A percentile compares a stretch with the other conserved stretches of the same genome.
Conservation (phyloP, 2,329 filamentous ascomycete species). For the Aureobasidium subglaciale region DNA sequence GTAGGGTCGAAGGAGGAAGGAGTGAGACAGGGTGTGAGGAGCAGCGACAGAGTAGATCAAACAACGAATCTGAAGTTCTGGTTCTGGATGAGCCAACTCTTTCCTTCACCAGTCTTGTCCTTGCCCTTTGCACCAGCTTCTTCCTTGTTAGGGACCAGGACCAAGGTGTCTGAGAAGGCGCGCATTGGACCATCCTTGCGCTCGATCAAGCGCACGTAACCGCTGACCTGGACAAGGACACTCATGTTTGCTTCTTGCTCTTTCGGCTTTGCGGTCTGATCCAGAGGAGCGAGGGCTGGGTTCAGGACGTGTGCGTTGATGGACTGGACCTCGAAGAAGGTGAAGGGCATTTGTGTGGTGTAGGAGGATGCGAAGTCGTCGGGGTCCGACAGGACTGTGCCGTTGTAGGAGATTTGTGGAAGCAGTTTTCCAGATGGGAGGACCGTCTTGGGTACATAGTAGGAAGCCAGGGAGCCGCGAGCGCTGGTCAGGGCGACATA, state of each 20-base stretch:
- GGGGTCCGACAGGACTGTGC: conserved; percentile 56
- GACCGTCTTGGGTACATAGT: conserved; percentile 59
- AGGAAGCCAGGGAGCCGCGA: conserved; percentile 53
- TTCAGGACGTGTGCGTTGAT: conserved; percentile 76
- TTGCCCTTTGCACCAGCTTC: conserved; percentile 25
- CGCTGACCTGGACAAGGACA: conserved; percentile 66
- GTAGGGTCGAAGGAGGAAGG: no score
- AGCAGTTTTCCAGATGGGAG: conserved; percentile 46
- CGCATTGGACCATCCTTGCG: conserved; percentile 54
- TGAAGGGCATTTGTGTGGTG: conserved; percentile 55
- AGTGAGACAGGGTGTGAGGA: background rate
- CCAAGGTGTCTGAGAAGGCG: conserved; percentile 72
- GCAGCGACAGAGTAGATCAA: conserved; percentile 20
- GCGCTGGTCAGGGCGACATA: conserved; percentile 64
- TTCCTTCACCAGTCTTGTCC: conserved; percentile 26
- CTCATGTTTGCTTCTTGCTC: conserved; percentile 54
- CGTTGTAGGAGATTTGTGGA: conserved; percentile 73
- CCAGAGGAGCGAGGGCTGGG: conserved; percentile 48
- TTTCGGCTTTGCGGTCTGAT: conserved; percentile 29
- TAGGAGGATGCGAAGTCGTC: conserved; percentile 62
- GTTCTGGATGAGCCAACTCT: conserved; percentile 35
- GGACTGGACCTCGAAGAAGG: conserved; percentile 66
- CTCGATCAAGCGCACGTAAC: conserved; percentile 60
- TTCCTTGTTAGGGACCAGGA: conserved; percentile 59
- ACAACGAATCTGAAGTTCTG: conserved; percentile 39